phyloP scores from a whole-genome alignment of 192 early-diverging fungal species.

The Radiomyces spectabilis region DNA sequence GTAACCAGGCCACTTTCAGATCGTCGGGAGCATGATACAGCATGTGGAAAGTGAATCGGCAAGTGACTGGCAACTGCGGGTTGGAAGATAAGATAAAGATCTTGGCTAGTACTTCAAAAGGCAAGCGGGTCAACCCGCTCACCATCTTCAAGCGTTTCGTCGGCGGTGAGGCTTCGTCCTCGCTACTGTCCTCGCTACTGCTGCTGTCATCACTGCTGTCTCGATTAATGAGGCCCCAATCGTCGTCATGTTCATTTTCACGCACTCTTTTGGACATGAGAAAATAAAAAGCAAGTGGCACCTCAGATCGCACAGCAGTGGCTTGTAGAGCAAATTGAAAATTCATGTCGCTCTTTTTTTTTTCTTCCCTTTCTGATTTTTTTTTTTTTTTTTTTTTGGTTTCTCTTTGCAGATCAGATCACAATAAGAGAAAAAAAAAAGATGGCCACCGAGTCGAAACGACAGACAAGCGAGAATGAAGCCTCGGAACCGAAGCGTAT shows the following conservation, averaged over 20 bases:
- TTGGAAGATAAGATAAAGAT: slow-evolving; percentile 28
- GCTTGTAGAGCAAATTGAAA: too few species aligned
- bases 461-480: not conserved
- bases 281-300: too few species aligned
- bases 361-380: too few species aligned
- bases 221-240: too few species aligned
- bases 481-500: slow-evolving; percentile 19
- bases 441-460: slow-evolving; percentile 2
- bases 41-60: not conserved
- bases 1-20: slow-evolving; percentile 17
- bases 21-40: slow-evolving; percentile 3
- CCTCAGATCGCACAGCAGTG: too few species aligned
- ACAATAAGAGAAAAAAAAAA: not conserved
- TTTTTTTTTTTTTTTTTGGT: slow-evolving; percentile 15
- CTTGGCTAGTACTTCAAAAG: slow-evolving; percentile 21
- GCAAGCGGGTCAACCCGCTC: slow-evolving; percentile 7
- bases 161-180: too few species aligned
- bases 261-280: slow-evolving; percentile 5
- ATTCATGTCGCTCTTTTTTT: too few species aligned
- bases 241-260: not conserved
- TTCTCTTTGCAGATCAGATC: not conserved
- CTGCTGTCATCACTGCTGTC: too few species aligned
- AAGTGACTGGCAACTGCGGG: slow-evolving; percentile 8
- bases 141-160: too few species aligned
- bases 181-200: too few species aligned